These are phyloP conservation scores for Pyrrhoderma noxium DNA, from an alignment of 1,284 basidiomycete genomes.

Conservation along the genomic window DNA sequence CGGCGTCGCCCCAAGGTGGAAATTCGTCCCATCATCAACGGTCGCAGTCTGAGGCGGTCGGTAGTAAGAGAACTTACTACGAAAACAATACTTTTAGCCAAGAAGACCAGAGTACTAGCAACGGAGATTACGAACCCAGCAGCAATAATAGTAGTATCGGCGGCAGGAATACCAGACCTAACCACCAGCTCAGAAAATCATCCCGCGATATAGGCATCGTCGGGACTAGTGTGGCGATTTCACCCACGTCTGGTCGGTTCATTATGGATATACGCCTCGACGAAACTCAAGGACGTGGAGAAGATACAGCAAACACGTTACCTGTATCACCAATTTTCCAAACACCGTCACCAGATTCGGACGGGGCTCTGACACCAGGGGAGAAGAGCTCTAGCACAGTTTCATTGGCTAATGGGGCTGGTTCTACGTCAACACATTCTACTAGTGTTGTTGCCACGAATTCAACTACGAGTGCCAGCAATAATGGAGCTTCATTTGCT, in stretches of 20 bases:
- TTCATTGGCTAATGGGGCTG: no score
- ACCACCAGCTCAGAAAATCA: conserved; percentile 28
- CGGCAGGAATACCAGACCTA: conserved; percentile 22
- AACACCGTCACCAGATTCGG: conserved; percentile 40
- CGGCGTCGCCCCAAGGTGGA: neutral
- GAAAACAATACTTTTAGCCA: neutral
- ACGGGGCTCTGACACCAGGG: conserved; percentile 8
- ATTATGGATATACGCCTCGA: conserved; percentile 16
- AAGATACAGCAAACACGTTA: conserved; percentile 21
- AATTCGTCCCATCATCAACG: conserved; percentile 10
- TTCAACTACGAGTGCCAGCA: no score
- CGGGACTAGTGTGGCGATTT: conserved; percentile 31
- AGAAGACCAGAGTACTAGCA: neutral
- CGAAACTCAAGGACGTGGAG: conserved; percentile 8
- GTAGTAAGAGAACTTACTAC: neutral
- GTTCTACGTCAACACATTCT: no score
- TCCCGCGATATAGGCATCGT: conserved; percentile 54
- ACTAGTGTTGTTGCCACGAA: no score
- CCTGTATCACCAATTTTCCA: conserved; percentile 41
- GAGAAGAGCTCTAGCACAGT: no score
- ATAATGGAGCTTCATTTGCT: no score
- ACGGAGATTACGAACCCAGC: conserved; percentile 27
- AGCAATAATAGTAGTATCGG: conserved; percentile 44
- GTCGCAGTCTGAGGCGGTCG: conserved; percentile 16
- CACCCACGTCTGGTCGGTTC: conserved; percentile 20